Evolutionary conservation across 495 filamentous ascomycete genomes (phyloP).

Genomic region (Aspergillus coremiiformis): DNA sequence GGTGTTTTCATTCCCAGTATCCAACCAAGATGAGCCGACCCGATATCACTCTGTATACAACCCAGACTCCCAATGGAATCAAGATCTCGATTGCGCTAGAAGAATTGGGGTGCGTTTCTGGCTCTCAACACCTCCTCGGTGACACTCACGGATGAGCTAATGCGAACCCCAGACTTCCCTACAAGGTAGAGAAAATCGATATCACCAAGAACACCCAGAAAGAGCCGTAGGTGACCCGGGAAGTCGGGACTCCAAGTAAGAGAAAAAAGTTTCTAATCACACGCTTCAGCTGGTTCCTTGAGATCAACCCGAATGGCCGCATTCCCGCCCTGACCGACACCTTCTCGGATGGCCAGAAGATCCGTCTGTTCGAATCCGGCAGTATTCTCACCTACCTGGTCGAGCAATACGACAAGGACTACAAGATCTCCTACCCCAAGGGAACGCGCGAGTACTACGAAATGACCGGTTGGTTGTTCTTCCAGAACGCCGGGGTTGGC

Average conservation of each 20-base stretch:
- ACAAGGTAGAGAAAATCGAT: slow-evolving; percentile 59
- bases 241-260: background rate
- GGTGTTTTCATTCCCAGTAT: background rate
- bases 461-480: slow-evolving; percentile 70
- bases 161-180: slow-evolving; percentile 40
- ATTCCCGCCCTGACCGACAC: slow-evolving; percentile 88
- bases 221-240: slow-evolving; percentile 50
- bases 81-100: slow-evolving; percentile 88
- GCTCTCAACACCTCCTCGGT: background rate
- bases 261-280: background rate
- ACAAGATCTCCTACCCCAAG: slow-evolving; percentile 76
- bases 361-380: slow-evolving; percentile 77
- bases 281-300: slow-evolving; percentile 68
- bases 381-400: slow-evolving; percentile 83
- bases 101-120: slow-evolving; percentile 55
- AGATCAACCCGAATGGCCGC: slow-evolving; percentile 90
- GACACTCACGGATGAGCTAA: slow-evolving; percentile 5
- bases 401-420: slow-evolving; percentile 68
- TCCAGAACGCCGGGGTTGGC: slow-evolving; percentile 69
- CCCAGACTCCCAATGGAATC: slow-evolving; percentile 49
- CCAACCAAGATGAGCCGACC: slow-evolving; percentile 26
- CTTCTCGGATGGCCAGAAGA: slow-evolving; percentile 60
- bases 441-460: slow-evolving; percentile 73
- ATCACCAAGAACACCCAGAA: slow-evolving; percentile 72
- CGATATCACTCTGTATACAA: slow-evolving; percentile 43